Base-by-base conservation (phyloP, 495 filamentous ascomycete genomes). In the Niebla homalea region DNA sequence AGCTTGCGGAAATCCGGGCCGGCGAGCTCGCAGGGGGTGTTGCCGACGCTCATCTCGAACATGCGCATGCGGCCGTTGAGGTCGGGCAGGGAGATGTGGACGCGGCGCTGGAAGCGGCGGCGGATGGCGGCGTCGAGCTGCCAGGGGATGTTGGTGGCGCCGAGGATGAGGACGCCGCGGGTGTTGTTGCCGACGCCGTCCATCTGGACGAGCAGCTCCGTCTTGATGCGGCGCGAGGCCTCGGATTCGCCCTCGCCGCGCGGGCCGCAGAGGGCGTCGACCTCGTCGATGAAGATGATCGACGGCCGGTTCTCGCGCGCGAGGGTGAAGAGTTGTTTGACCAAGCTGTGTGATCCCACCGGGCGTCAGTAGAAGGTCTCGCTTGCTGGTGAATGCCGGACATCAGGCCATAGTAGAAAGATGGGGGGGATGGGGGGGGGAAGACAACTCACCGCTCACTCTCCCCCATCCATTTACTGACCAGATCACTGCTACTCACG, bases 381-480 rank as follows among this genome's bases (percentile, higher is more conserved):
- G 16, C 20, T 41, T 18, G 6, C 6, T 6, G 16, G 16, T 7
- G n/a, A 7, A 41, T 1, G n/a, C 8, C 8, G 21, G n/a, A 11
- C 21, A 22, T 0, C 29, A 32, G 2, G 29, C 10, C 26, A 29
- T 6, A 35, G 1, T 6, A 12, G 38, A 41, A 12, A 4, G 18
- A 2, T 5, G 25, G 42, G 42, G 5, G 43, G 11, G 37, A 11
- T 36, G 35, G 15, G 19, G 7, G 14, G 6, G 23, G 37, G 47
- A 32, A n/a, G 23, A 18, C 40, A 15, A 59, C 75, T 46, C 68
- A 94, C 90, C 90, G 75, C 77, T 98, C 92, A 75, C 83, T 89
- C 66, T 98, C 92, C 67, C 92, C 92, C 93, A 98, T 97, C 92
- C 92, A 98, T 64, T 98, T 98, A 51, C 84, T 89, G 26, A 97